Percentiles rank a stretch among this genome's conserved stretches.
These are phyloP conservation scores for Hypoxylon fuscum DNA, from an alignment of 495 filamentous ascomycete species.

Conservation along the genomic window DNA sequence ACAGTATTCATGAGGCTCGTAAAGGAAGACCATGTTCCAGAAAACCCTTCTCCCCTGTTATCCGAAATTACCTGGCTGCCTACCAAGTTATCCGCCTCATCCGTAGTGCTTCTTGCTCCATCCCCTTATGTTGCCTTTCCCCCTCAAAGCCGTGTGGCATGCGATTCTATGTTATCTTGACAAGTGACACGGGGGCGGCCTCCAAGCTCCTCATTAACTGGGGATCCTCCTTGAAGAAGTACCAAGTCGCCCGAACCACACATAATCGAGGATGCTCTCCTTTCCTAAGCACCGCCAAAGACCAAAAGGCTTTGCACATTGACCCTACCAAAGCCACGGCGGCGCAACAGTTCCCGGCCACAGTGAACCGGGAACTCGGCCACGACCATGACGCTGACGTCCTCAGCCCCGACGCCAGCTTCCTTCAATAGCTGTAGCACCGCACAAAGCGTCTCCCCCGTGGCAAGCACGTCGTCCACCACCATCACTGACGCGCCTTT, in stretches of 20 bases:
- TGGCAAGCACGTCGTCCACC: slow-evolving; percentile 72
- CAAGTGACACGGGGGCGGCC: no score
- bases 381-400: slow-evolving; percentile 64
- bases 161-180: no score
- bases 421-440: slow-evolving; percentile 62
- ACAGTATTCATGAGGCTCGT: no score
- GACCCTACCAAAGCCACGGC: slow-evolving; percentile 64
- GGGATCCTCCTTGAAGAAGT: no score
- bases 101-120: no score
- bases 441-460: slow-evolving; percentile 67
- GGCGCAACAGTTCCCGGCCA: slow-evolving; percentile 62
- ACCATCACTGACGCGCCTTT: slow-evolving; percentile 62
- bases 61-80: no score
- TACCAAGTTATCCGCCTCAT: no score
- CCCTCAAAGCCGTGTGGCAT: no score
- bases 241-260: not conserved
- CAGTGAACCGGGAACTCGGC: slow-evolving; percentile 70
- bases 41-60: no score
- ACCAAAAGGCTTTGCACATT: slow-evolving; percentile 68
- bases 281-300: slow-evolving; percentile 58
- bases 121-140: no score
- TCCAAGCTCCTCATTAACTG: no score
- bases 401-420: slow-evolving; percentile 53
- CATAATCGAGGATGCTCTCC: not conserved
- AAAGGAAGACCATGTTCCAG: no score